Conservation (phyloP, 2,329 filamentous ascomycete species). For the Cadophora luteo-olivacea region DNA sequence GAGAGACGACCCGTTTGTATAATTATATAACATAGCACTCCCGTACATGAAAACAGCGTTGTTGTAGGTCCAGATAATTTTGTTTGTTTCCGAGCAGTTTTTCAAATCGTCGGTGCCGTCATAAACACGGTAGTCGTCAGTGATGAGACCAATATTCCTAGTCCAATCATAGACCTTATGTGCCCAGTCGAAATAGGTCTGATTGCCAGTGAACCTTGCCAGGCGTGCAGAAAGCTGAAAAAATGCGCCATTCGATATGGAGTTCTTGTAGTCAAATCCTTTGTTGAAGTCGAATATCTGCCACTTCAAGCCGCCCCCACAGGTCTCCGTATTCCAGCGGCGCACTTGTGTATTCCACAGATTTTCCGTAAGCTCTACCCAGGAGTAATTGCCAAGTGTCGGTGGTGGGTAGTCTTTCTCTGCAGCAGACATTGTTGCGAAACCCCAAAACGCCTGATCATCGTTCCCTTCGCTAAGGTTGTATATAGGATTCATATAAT, state of each 20-base stretch:
- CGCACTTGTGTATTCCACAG: conserved; percentile 73
- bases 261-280: conserved; percentile 84
- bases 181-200: conserved; percentile 72
- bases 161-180: conserved; percentile 72
- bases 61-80: conserved; percentile 69
- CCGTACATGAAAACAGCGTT: conserved; percentile 71
- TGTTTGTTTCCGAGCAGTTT: conserved; percentile 60
- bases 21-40: conserved; percentile 67
- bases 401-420: conserved; percentile 72
- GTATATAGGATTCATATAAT: conserved; percentile 66
- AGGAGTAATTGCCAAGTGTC: conserved; percentile 61
- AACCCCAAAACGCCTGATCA: conserved; percentile 77
- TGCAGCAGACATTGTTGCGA: conserved; percentile 70
- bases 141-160: conserved; percentile 61
- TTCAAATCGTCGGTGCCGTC: conserved; percentile 62
- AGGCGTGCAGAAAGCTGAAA: conserved; percentile 82
- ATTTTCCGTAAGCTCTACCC: conserved; percentile 66
- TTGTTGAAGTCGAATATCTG: conserved; percentile 81
- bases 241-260: conserved; percentile 80
- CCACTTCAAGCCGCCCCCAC: conserved; percentile 78
- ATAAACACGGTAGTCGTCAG: conserved; percentile 59
- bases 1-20: conserved; percentile 55
- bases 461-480: conserved; percentile 72
- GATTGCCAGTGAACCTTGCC: conserved; percentile 71
- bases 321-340: conserved; percentile 74